Percentiles rank a stretch among this genome's conserved stretches.
These are phyloP conservation scores for Pythium oligandrum DNA, from an alignment of 352 stramenopile species.

Conservation along the genomic window DNA sequence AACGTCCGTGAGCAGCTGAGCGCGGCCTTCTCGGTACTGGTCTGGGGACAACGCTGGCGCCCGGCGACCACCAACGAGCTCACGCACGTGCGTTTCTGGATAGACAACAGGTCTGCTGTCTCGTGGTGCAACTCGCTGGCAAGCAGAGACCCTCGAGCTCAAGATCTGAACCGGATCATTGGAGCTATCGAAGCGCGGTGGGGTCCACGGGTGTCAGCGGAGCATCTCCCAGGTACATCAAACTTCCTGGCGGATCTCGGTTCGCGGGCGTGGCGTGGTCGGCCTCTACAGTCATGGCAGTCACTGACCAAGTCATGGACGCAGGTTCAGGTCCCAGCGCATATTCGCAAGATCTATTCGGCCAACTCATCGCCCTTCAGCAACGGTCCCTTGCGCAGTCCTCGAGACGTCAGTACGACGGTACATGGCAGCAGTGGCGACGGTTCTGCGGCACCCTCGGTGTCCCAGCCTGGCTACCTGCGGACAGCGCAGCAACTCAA, in stretches of 20 bases:
- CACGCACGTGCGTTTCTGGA: slow-evolving; percentile 6
- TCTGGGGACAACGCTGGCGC: too few relatives aligned
- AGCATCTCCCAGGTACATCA: slow-evolving; percentile 1
- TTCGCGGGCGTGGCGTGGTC: slow-evolving; percentile 2
- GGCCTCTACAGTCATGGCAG: not conserved
- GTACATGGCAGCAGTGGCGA: slow-evolving; percentile 3
- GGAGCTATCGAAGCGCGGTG: not conserved
- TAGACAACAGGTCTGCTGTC: slow-evolving; percentile 9
- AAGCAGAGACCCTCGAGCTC: not conserved
- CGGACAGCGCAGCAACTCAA: slow-evolving; percentile 3
- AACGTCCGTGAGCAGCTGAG: too few relatives aligned
- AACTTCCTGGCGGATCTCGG: slow-evolving; percentile 9
- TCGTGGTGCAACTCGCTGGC: slow-evolving; percentile 6
- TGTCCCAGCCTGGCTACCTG: slow-evolving; percentile 6
- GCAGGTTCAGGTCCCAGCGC: not conserved
- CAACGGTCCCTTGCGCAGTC: slow-evolving; percentile 2
- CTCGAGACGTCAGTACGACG: not conserved
- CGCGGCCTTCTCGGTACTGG: too few relatives aligned
- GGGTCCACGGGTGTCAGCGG: not conserved
- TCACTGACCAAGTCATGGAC: not conserved
- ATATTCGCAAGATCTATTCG: slow-evolving; percentile 5
- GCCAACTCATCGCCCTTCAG: slow-evolving; percentile 1
- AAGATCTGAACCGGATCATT: slow-evolving; percentile 10
- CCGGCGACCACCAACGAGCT: not conserved
- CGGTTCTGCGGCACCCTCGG: not conserved